Conservation (phyloP, 2,329 filamentous ascomycete genomes). For the Ophiocordyceps camponoti-floridani region DNA sequence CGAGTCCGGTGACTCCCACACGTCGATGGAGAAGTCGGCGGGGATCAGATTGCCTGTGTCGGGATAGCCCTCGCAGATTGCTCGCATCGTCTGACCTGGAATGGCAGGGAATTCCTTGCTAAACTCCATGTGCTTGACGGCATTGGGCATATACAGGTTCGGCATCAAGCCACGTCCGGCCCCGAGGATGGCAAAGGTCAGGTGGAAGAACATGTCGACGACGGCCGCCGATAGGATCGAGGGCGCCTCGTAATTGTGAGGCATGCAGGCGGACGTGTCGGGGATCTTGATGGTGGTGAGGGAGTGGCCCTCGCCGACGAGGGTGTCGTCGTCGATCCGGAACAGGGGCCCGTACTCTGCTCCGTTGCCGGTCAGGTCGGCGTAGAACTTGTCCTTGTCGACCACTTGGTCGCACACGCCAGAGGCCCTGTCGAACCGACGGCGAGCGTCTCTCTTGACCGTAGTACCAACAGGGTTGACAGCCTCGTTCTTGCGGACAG, state of each 20-base stretch:
- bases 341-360: constrained; percentile 11
- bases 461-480: constrained; percentile 7
- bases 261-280: constrained; percentile 26
- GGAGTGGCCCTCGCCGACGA: constrained; percentile 4
- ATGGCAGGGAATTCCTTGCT: constrained; percentile 6
- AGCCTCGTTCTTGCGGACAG: constrained; percentile 11
- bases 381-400: constrained; percentile 7
- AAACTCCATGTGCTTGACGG: constrained; percentile 14
- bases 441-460: constrained; percentile 1
- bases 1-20: constrained; percentile 8
- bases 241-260: constrained; percentile 20
- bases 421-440: constrained; percentile 3
- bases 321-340: constrained; percentile 4
- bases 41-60: constrained; percentile 8
- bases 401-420: constrained; percentile 2
- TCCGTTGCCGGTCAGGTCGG: constrained; percentile 8
- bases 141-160: constrained; percentile 18
- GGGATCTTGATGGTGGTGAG: constrained; percentile 16
- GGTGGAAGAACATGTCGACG: constrained; percentile 25
- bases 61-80: constrained; percentile 9
- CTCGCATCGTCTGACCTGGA: constrained; percentile 9
- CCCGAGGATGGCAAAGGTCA: constrained; percentile 18
- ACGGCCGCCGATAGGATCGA: constrained; percentile 27
- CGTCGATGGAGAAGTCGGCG: constrained; percentile 16
- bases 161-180: constrained; percentile 12